Base-by-base conservation (phyloP, 257 asterid genomes). In the Misopates orontium region DNA sequence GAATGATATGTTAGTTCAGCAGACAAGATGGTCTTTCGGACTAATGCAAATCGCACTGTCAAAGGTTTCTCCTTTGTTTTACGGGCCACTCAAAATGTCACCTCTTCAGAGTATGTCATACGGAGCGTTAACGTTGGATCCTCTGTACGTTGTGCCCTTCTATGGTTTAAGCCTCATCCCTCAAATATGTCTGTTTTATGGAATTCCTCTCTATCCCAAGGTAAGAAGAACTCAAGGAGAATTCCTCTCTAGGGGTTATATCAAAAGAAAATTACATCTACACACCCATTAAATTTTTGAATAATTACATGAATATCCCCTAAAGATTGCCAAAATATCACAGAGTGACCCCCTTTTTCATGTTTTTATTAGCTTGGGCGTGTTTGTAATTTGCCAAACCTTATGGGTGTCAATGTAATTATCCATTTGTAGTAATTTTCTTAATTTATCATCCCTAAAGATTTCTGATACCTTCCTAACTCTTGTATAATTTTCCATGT, bases 21-120 rank as follows among this genome's bases (percentile, higher is more conserved):
- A 80, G 36, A 80, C 73, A 28, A 58, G 93, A 64, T 85, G 89
- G 89, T 49, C 51, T 36, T 62, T 76, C 42, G 92, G 92, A 20
- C 56, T 80, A 59, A 70, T 80, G 75, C 79, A 76, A 36, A 65
- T 80, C 25, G 68, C 58, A 19, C 39, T 76, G 22, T 68, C 75
- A 58, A 85, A 56, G 70, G 79, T 61, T 60, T 76, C 62, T 60
- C 87, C 90, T 0, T 66, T 86, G 0, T 0, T 81, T 0, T 86
- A 83, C 20, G 86, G 84, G 17, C 69, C 73, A 7, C 45, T 69
- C 36, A 76, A 78, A 72, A 70, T 83, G 83, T 57, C 86, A n/a
- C 55, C 65, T 53, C 72, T 63, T 13, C 76, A 80, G 13, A 71
- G 76, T 80, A 66, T 80, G 83, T 54, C 79, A 31, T 80, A 76